Evolutionary conservation across 2,329 filamentous ascomycete genomes (phyloP), one percentile per base, ranked within the genome.

Genomic region (Dactylonectria estremocensis): DNA sequence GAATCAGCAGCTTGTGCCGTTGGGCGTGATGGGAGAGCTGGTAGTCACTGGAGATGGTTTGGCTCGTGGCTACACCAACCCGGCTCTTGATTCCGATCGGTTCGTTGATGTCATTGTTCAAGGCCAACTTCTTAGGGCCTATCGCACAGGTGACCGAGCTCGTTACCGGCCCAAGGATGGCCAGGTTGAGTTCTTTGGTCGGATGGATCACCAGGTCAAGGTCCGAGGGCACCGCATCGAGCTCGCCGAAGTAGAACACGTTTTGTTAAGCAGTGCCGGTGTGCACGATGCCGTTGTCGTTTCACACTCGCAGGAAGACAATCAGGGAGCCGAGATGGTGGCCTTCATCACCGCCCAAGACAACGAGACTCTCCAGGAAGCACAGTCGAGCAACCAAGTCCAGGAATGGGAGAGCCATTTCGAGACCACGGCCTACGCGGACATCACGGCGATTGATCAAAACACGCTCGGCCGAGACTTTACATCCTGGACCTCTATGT

Each of bases 11-110:
- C 69, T 76, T 5, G 73, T 77, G 0, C 73, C 76, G 3, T 24
- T 70, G 0, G 76, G 76, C 13, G 73, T 76, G 0, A 24, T 78
- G 6, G 77, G 77, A 1, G 77, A 78, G 50, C 71, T 78, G 5
- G 62, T 77, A 0, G 69, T 78, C 1, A 76, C 73, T 0, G 76
- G 76, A 4, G 74, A 76, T 60, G 40, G 55, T 2, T 5, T 20
- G 8, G 70, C 76, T 11, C n/a, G n/a, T n/a, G n/a, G n/a, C 74
- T 77, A 77, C 18, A 69, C 37, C 1, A 68, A 75, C 40, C 16
- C 61, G 3, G 11, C 35, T 0, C 54, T 71, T 1, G 33, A 74
- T 14, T 3, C 16, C n/a, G 22, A 49, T 22, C 72, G 70, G 2
- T 77, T 77, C 18, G n/a, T 74, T 2, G 0, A 53, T 0, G 16